These are phyloP conservation scores for Lachnellula occidentalis DNA, from an alignment of 2,329 filamentous ascomycete species.

Conservation along the genomic window DNA sequence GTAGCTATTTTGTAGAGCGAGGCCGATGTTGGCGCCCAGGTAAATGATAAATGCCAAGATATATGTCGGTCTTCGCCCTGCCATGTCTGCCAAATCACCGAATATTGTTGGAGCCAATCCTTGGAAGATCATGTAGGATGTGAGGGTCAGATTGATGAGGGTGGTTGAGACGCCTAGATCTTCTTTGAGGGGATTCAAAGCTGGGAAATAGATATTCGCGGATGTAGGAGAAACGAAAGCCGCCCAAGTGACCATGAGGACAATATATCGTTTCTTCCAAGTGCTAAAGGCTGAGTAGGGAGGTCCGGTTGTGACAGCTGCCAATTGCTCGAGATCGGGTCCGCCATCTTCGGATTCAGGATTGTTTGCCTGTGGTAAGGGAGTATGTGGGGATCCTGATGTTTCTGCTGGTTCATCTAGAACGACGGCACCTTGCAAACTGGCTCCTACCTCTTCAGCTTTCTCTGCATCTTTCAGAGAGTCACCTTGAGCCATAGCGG, in stretches of 20 bases:
- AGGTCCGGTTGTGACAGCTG: slow-evolving; percentile 24
- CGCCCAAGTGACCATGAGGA: slow-evolving; percentile 46
- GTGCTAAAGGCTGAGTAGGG: slow-evolving; percentile 28
- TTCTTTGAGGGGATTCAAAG: slow-evolving; percentile 29
- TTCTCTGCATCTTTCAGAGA: slow-evolving; percentile 17
- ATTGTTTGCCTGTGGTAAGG: slow-evolving; percentile 13
- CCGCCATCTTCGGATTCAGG: slow-evolving; percentile 16
- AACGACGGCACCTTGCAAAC: slow-evolving; percentile 13
- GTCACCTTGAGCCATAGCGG: slow-evolving; percentile 19
- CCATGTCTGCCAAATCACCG: slow-evolving; percentile 50
- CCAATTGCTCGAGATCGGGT: slow-evolving; percentile 27
- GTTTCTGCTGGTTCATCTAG: slow-evolving; percentile 5
- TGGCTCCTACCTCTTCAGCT: slow-evolving; percentile 14
- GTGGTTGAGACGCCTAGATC: slow-evolving; percentile 28
- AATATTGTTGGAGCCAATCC: slow-evolving; percentile 53
- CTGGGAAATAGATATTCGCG: slow-evolving; percentile 32
- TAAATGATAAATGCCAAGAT: slow-evolving; percentile 51
- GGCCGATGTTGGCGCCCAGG: slow-evolving; percentile 49
- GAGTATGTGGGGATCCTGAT: slow-evolving; percentile 1
- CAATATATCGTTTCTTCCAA: slow-evolving; percentile 45
- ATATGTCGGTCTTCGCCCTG: slow-evolving; percentile 51
- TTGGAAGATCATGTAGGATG: slow-evolving; percentile 45
- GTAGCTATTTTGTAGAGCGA: slow-evolving; percentile 48
- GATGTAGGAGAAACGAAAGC: slow-evolving; percentile 29
- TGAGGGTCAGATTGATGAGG: slow-evolving; percentile 30